Evolutionary conservation across 257 asterid species (phyloP).

Genomic region (Penstemon davidsonii): DNA sequence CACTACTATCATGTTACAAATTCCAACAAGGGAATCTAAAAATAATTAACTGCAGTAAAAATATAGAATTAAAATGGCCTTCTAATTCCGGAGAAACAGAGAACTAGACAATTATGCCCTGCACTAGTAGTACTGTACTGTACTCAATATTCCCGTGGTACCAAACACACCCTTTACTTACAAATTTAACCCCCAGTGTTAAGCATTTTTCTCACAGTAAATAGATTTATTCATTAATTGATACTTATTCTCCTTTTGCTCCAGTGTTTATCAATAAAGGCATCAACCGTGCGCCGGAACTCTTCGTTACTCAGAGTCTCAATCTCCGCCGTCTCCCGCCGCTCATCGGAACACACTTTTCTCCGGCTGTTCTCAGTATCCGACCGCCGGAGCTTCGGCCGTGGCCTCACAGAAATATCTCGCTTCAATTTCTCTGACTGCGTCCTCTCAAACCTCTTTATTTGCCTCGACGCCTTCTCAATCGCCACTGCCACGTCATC

Average conservation of each 20-base stretch:
- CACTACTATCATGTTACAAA: too few species aligned
- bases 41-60: neutral
- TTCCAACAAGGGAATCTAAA: neutral
- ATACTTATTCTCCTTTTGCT: slow-evolving; percentile 31
- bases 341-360: slow-evolving; percentile 18
- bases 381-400: slow-evolving; percentile 54
- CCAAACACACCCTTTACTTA: neutral
- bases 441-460: slow-evolving; percentile 65
- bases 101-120: slow-evolving; percentile 31
- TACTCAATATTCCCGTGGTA: neutral
- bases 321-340: slow-evolving; percentile 34
- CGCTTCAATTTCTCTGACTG: slow-evolving; percentile 72
- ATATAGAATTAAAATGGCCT: slow-evolving; percentile 14
- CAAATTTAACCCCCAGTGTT: slow-evolving; percentile 5
- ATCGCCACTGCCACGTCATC: slow-evolving; percentile 53
- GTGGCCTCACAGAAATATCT: slow-evolving; percentile 43
- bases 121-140: slow-evolving; percentile 21
- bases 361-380: slow-evolving; percentile 43
- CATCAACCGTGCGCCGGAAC: slow-evolving; percentile 68
- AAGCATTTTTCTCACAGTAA: neutral
- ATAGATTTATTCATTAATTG: slow-evolving; percentile 18
- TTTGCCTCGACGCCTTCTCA: slow-evolving; percentile 53
- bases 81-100: slow-evolving; percentile 34
- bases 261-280: slow-evolving; percentile 57
- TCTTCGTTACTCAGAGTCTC: slow-evolving; percentile 74